Evolutionary conservation across 1,284 basidiomycete species (phyloP).

Genomic region (Rhodotorula mucilaginosa): DNA sequence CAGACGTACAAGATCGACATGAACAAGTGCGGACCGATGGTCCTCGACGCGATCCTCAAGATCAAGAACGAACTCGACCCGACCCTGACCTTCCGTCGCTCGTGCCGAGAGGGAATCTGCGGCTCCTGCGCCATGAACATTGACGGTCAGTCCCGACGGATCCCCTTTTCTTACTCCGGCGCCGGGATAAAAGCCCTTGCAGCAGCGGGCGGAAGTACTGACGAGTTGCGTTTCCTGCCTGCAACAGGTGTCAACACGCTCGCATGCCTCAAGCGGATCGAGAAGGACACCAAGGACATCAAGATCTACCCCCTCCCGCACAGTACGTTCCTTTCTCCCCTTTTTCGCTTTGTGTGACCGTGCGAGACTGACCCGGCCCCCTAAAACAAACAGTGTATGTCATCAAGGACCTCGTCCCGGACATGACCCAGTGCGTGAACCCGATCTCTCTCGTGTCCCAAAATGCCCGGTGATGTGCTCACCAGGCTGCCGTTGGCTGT

Average conservation of each 20-base stretch:
- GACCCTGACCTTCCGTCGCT: slow-evolving; percentile 92
- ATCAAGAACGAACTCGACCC: slow-evolving; percentile 99
- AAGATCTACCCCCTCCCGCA: slow-evolving; percentile 99
- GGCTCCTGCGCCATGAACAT: slow-evolving; percentile 99
- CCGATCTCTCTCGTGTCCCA: neutral
- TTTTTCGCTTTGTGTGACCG: neutral
- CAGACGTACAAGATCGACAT: slow-evolving; percentile 92
- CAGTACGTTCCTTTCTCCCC: slow-evolving; percentile 61
- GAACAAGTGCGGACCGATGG: slow-evolving; percentile 95
- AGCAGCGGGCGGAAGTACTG: too few relatives aligned
- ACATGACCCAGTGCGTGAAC: slow-evolving; percentile 53
- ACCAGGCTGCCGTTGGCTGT: neutral
- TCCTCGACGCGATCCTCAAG: slow-evolving; percentile 91
- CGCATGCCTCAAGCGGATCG: slow-evolving; percentile 94
- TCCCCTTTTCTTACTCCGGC: neutral
- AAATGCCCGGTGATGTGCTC: too few relatives aligned
- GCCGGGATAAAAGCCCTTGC: too few relatives aligned
- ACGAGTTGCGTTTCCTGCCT: too few relatives aligned
- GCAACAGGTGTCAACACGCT: slow-evolving; percentile 70
- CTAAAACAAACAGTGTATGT: slow-evolving; percentile 74
- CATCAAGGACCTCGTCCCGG: slow-evolving; percentile 94
- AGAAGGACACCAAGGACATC: slow-evolving; percentile 70
- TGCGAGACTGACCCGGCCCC: neutral
- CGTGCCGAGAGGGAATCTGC: slow-evolving; percentile 97
- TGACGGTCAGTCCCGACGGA: slow-evolving; percentile 66